These are phyloP conservation scores for Aurantiochytrium sp. DNA, from an alignment of 108 stramenopile species.

Conservation along the genomic window DNA sequence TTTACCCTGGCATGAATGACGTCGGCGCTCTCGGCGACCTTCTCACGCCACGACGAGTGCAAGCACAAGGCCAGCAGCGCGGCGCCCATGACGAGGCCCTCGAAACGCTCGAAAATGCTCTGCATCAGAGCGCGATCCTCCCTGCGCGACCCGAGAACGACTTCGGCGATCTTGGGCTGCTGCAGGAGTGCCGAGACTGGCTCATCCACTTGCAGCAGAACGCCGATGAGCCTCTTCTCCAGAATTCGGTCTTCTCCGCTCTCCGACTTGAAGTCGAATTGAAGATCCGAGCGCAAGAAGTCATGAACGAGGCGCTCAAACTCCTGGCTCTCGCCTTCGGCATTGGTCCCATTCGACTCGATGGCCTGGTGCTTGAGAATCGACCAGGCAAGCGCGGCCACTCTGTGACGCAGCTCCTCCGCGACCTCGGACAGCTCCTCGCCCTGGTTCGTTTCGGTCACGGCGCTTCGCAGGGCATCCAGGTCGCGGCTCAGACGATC, in stretches of 20 bases:
- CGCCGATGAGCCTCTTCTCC: not conserved
- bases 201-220: constrained; percentile 17
- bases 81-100: constrained; percentile 22
- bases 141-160: not conserved
- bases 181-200: not conserved
- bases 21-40: not conserved
- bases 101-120: not conserved
- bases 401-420: constrained; percentile 8
- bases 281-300: not conserved
- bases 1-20: not conserved
- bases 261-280: constrained; percentile 24
- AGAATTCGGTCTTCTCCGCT: not conserved
- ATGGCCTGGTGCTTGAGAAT: constrained; percentile 20
- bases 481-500: constrained; percentile 14
- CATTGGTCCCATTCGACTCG: not conserved
- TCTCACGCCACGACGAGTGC: constrained; percentile 30
- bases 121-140: not conserved
- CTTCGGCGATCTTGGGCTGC: constrained; percentile 10
- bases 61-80: constrained; percentile 9
- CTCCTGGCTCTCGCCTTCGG: not conserved
- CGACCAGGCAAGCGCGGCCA: constrained; percentile 17
- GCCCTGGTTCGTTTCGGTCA: not conserved
- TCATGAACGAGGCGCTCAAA: not conserved
- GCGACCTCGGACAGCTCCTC: not conserved
- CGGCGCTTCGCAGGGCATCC: not conserved